Conservation (phyloP, 228 moss, liverwort and hornwort genomes). For the Sphagnum magellanicum region DNA sequence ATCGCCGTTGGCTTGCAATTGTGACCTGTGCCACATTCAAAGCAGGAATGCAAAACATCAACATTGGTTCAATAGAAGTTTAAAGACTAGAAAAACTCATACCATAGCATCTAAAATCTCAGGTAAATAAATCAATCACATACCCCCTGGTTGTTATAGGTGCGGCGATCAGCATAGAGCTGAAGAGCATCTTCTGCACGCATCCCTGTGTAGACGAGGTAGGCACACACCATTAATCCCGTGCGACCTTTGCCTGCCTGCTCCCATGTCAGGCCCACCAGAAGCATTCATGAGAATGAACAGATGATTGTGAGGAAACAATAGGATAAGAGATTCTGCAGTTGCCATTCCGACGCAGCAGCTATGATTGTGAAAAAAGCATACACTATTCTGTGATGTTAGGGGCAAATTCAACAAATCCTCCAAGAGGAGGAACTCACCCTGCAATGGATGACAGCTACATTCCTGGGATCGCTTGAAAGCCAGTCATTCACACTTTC, state of each 20-base stretch:
- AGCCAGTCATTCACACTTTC: conserved; percentile 52
- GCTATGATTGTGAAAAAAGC: no score
- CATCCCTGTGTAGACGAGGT: conserved; percentile 49
- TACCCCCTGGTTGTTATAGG: conserved; percentile 56
- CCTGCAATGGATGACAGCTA: conserved; percentile 49
- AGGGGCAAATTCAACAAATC: no score
- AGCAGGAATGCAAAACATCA: no score
- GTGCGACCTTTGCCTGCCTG: conserved; percentile 64
- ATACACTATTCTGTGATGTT: no score
- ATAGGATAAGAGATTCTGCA: no score
- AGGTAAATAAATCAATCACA: background rate
- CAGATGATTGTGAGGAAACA: no score
- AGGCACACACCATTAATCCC: conserved; percentile 55
- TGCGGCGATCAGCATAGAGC: conserved; percentile 38
- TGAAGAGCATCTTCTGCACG: conserved; percentile 39
- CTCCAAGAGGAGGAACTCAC: background rate
- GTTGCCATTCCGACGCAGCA: no score
- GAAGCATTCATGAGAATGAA: no score
- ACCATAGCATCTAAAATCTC: no score
- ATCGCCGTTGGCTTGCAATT: conserved; percentile 52
- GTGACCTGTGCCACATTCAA: conserved; percentile 23
- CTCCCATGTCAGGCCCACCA: background rate
- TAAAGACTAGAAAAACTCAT: no score
- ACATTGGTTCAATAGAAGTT: no score
- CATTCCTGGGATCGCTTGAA: conserved; percentile 31